These are phyloP conservation scores for Aspergillus sp. DNA, from an alignment of 2,329 filamentous ascomycete species.

Conservation along the genomic window DNA sequence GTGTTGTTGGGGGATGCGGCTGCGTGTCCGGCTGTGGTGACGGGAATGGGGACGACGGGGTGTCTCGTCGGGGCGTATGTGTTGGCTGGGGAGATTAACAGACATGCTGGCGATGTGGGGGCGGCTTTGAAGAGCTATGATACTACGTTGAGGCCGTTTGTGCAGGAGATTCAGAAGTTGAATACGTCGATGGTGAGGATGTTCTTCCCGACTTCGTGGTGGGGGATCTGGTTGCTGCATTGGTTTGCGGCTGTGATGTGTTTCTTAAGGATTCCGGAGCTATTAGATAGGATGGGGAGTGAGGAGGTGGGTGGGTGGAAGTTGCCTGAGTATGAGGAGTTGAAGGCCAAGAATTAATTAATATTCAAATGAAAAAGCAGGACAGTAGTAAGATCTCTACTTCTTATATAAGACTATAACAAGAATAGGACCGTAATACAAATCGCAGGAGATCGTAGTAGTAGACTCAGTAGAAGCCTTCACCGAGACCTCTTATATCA, in stretches of 20 bases:
- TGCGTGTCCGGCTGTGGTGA: slow-evolving; percentile 38
- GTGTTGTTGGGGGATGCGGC: slow-evolving; percentile 47
- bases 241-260: slow-evolving; percentile 16
- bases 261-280: slow-evolving; percentile 21
- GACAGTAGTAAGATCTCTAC: too few relatives aligned
- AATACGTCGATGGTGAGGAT: slow-evolving; percentile 16
- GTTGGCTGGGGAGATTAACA: slow-evolving; percentile 54
- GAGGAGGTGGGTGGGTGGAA: slow-evolving; percentile 24
- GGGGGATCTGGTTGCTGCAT: slow-evolving; percentile 24
- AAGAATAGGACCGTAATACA: too few relatives aligned
- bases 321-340: slow-evolving; percentile 23
- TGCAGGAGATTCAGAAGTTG: slow-evolving; percentile 25
- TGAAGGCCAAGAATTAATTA: neutral
- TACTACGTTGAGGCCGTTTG: slow-evolving; percentile 25
- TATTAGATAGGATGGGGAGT: slow-evolving; percentile 18
- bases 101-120: slow-evolving; percentile 21
- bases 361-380: too few relatives aligned
- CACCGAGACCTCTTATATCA: too few relatives aligned
- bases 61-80: slow-evolving; percentile 53
- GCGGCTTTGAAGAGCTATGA: slow-evolving; percentile 28
- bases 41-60: slow-evolving; percentile 39
- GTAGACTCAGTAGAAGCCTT: too few relatives aligned
- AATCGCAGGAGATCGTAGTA: too few relatives aligned
- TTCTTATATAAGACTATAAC: too few relatives aligned
- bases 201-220: slow-evolving; percentile 20